Base-by-base conservation (phyloP, 176 grass and related monocot species). In the Raddia distichophylla region DNA sequence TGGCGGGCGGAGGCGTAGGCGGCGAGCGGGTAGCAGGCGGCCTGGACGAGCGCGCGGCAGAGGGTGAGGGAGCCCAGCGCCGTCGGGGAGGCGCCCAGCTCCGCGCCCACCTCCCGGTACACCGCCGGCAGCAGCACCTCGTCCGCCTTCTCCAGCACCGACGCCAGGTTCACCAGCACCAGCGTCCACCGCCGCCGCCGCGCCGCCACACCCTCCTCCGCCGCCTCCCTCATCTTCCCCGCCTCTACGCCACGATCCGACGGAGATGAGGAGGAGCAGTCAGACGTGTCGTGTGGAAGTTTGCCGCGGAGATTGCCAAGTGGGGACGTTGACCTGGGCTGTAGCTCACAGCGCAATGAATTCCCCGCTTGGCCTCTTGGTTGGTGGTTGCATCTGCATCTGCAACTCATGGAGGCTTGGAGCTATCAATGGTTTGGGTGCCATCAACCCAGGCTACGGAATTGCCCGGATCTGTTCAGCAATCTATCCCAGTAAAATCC, bases 71-170 rank as follows among this genome's bases (percentile, higher is more conserved):
- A 91, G 0, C 94, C 94, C 47, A 97, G 91, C 63, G 89, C 89
- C 40, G 86, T 83, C 20, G 89, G 89, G 12, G 91, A 87, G 5
- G 61, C 86, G 59, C 86, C 91, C 18, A 97, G 70, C 11, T 87
- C 89, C 0, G 70, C 82, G 62, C 94, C 91, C 42, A 97, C 89
- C 74, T 97, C 91, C 20, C 79, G 55, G 94, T 97, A 97, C 78
- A 94, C 94, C 46, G 91, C 87, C 22, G 94, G 94, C 0, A 97
- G 83, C 63, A 97, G 87, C 55, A 90, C 89, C 89, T 97, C 94
- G 74, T 97, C 90, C 17, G 93, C 91, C 60, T 87, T 85, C 85
- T 97, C 94, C 77, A 93, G 84, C 60, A 97, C 81, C 10, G 88
- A 92, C 51, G 91, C 86, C 34, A 97, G 80, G 83, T 97, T 97